These are phyloP conservation scores for Linnemannia schmuckeri DNA, from an alignment of 192 early-diverging fungal species.

Conservation along the genomic window DNA sequence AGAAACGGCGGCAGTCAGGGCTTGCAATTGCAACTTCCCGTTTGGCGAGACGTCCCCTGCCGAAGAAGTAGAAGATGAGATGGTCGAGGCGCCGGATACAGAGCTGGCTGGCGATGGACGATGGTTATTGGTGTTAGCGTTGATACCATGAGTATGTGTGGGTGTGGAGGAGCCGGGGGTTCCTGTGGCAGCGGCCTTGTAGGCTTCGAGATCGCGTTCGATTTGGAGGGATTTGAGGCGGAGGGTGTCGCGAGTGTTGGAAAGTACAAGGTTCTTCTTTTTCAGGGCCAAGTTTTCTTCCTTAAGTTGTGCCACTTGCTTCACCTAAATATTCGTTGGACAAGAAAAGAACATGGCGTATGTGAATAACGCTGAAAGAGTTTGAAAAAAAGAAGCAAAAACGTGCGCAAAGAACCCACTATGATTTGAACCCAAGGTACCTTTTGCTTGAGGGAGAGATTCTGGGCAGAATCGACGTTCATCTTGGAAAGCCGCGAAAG, in stretches of 20 bases:
- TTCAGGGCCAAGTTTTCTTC: conserved; percentile 43
- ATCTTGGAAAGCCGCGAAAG: conserved; percentile 49
- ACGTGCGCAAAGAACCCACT: no score
- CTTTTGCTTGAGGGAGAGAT: conserved; percentile 45
- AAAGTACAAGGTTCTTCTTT: conserved; percentile 42
- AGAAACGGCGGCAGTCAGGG: not conserved
- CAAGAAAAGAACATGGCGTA: not conserved
- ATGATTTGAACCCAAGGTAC: not conserved
- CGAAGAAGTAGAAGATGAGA: conserved; percentile 20
- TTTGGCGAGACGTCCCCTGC: not conserved
- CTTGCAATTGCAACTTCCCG: conserved; percentile 28
- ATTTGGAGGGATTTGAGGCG: conserved; percentile 39
- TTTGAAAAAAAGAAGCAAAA: not conserved
- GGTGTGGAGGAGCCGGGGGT: not conserved
- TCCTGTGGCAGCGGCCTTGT: conserved; percentile 14
- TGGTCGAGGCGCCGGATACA: conserved; percentile 17
- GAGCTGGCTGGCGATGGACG: not conserved
- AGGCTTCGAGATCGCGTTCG: conserved; percentile 49
- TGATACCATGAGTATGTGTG: not conserved
- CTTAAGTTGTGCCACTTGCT: conserved; percentile 42
- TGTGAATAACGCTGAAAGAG: not conserved
- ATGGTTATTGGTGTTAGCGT: not conserved
- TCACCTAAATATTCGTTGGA: conserved; percentile 9
- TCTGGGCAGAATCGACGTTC: conserved; percentile 49
- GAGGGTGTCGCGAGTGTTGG: conserved; percentile 45